Conservation (phyloP, 345 rosid species). For the Populus ilicifolia region DNA sequence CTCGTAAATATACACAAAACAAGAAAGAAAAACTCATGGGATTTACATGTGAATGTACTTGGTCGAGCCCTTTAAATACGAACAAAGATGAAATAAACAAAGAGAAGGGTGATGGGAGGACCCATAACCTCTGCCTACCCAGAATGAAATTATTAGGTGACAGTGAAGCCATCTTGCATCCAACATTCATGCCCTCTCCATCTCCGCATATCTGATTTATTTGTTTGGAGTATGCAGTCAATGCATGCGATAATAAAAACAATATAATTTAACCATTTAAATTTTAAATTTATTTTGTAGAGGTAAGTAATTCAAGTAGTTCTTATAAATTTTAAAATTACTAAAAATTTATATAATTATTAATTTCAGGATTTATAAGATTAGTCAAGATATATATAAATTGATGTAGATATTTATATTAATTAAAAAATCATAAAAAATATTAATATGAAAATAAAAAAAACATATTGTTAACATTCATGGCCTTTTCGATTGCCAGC, state of each 20-base stretch:
- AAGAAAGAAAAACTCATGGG: background rate
- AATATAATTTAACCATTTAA: too few species aligned
- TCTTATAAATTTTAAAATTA: accelerated
- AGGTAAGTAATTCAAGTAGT: too few species aligned
- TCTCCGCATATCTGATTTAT: background rate
- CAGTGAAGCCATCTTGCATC: constrained; percentile 15
- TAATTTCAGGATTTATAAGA: accelerated
- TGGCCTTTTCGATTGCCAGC: background rate
- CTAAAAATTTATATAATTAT: accelerated
- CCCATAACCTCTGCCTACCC: background rate
- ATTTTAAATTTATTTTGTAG: too few species aligned
- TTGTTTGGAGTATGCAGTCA: background rate
- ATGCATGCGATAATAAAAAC: too few species aligned
- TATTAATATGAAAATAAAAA: background rate
- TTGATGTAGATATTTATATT: too few species aligned
- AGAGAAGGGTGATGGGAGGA: background rate
- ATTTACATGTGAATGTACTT: background rate
- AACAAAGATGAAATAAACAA: constrained; percentile 4
- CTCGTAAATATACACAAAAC: background rate
- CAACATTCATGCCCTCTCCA: constrained; percentile 20
- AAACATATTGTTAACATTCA: background rate
- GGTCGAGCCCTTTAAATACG: background rate
- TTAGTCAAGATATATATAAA: too few species aligned
- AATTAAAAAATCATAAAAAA: too few species aligned
- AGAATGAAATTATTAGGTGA: constrained; percentile 13